Conservation (phyloP, 306 rosid genomes). For the Vigna unguiculata region DNA sequence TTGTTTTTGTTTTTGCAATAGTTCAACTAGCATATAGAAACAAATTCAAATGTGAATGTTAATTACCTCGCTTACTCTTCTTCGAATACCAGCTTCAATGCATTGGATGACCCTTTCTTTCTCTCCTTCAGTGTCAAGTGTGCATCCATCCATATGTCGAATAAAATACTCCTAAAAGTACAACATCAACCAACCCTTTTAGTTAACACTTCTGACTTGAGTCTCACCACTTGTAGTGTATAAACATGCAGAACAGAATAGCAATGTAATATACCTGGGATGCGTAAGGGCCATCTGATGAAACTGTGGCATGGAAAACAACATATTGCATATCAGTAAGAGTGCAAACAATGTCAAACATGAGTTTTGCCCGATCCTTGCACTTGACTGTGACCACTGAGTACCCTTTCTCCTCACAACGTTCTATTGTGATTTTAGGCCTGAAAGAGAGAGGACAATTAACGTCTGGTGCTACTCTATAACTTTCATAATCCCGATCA, state of each 20-base stretch:
- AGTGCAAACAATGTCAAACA: slow-evolving; percentile 90
- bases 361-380: slow-evolving; percentile 82
- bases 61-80: slow-evolving; percentile 97
- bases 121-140: slow-evolving; percentile 88
- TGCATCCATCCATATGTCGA: slow-evolving; percentile 91
- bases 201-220: slow-evolving; percentile 18
- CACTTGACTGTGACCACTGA: slow-evolving; percentile 73
- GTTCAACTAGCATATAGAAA: slow-evolving; percentile 26
- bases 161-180: slow-evolving; percentile 75
- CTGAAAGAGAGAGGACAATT: slow-evolving; percentile 58
- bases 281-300: slow-evolving; percentile 82
- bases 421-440: slow-evolving; percentile 75
- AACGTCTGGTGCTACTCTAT: slow-evolving; percentile 55
- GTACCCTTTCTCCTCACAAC: slow-evolving; percentile 78
- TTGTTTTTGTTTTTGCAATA: not conserved
- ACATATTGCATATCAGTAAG: slow-evolving; percentile 89
- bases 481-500: slow-evolving; percentile 74
- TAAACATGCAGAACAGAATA: not conserved
- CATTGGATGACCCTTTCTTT: slow-evolving; percentile 87
- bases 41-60: slow-evolving; percentile 32
- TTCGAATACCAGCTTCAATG: slow-evolving; percentile 86
- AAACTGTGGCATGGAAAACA: slow-evolving; percentile 81
- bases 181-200: slow-evolving; percentile 15
- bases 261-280: slow-evolving; percentile 60
- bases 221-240: slow-evolving; percentile 3